Conservation (phyloP, 345 rosid species). For the Brassica incana region DNA sequence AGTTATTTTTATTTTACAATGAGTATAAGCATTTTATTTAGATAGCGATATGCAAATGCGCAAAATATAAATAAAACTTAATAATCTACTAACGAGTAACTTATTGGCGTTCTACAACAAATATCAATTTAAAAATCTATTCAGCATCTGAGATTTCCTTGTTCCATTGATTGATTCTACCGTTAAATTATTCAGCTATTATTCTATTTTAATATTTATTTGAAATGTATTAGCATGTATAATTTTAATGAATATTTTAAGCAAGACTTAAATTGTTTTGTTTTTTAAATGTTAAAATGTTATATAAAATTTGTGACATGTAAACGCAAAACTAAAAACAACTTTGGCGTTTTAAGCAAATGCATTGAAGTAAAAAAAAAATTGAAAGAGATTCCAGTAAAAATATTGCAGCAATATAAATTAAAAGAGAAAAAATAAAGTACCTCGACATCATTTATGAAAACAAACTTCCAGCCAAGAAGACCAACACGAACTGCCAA, state of each 20-base stretch:
- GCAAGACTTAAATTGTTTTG: too few relatives aligned
- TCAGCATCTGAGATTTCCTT: background rate
- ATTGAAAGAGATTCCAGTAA: too few relatives aligned
- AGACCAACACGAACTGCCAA: conserved; percentile 34
- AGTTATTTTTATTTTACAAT: background rate
- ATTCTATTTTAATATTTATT: too few relatives aligned
- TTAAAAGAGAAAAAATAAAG: background rate
- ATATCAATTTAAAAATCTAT: background rate
- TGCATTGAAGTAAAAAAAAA: too few relatives aligned
- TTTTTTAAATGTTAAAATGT: too few relatives aligned
- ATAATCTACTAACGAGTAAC: background rate
- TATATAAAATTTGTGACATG: too few relatives aligned
- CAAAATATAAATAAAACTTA: background rate
- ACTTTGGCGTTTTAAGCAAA: too few relatives aligned
- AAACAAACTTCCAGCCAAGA: conserved; percentile 83
- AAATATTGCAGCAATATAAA: background rate
- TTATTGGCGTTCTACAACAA: background rate
- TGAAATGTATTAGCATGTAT: too few relatives aligned
- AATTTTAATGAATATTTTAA: too few relatives aligned
- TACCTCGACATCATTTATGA: conserved; percentile 85
- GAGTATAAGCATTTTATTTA: background rate
- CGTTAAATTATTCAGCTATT: background rate
- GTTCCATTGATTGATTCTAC: background rate
- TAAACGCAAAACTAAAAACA: too few relatives aligned
- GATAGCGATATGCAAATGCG: background rate